A percentile compares a stretch with the other conserved stretches of the same genome.
Conservation (phyloP, 345 rosid species). For the Carallia pectinifolia region DNA sequence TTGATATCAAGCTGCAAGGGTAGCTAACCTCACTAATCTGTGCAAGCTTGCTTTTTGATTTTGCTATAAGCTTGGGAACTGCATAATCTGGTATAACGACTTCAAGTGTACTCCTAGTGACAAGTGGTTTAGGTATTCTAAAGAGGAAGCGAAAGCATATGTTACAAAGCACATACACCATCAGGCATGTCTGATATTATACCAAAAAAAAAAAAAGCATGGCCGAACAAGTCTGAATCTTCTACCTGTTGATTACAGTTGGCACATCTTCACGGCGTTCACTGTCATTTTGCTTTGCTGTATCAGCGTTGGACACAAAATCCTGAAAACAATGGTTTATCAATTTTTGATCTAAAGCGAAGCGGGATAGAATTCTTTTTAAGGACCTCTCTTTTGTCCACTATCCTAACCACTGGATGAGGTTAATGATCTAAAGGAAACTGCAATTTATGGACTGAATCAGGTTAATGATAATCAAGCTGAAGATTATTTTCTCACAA, state of each 20-base stretch:
- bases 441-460: neutral
- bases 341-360: neutral
- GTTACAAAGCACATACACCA: neutral
- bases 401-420: too few relatives aligned
- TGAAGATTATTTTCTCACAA: slow-evolving; percentile 9
- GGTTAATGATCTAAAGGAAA: too few relatives aligned
- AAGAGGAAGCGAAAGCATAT: slow-evolving; percentile 2
- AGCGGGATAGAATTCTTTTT: too few relatives aligned
- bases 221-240: neutral
- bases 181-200: neutral
- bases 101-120: slow-evolving; percentile 93
- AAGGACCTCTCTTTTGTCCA: too few relatives aligned
- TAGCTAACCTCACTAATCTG: slow-evolving; percentile 86
- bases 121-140: slow-evolving; percentile 75
- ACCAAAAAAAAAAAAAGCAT: neutral
- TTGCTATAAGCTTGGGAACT: slow-evolving; percentile 78
- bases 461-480: neutral
- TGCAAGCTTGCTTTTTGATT: slow-evolving; percentile 84
- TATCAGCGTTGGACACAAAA: slow-evolving; percentile 44
- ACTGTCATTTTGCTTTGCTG: slow-evolving; percentile 52
- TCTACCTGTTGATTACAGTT: slow-evolving; percentile 58
- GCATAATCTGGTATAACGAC: slow-evolving; percentile 85
- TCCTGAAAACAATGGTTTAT: slow-evolving; percentile 46
- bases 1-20: neutral
- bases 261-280: slow-evolving; percentile 71